Evolutionary conservation across 2,329 filamentous ascomycete genomes (phyloP).

Genomic region (Claviceps pazoutovae): DNA sequence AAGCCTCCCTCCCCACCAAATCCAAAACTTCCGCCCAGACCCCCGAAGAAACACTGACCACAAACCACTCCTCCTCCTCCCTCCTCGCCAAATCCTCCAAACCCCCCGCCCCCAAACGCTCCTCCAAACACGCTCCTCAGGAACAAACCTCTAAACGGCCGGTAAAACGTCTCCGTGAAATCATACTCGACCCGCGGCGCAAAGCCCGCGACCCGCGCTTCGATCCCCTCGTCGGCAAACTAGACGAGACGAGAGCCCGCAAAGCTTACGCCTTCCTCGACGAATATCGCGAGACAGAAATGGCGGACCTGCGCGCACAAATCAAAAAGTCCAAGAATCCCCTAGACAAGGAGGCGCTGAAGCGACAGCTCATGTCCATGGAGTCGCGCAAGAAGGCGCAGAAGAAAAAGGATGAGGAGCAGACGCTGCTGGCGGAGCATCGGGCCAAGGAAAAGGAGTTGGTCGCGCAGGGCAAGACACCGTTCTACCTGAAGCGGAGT

Average conservation of each 20-base stretch:
- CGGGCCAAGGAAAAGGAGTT: conserved; percentile 70
- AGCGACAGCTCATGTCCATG: conserved; percentile 62
- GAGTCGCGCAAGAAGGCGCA: conserved; percentile 63
- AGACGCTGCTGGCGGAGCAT: conserved; percentile 59
- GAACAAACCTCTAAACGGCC: conserved; percentile 71
- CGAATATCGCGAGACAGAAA: conserved; percentile 73
- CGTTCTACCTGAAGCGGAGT: conserved; percentile 84
- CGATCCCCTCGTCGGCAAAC: conserved; percentile 40
- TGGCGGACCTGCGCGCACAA: conserved; percentile 55
- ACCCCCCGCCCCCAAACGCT: conserved; percentile 18
- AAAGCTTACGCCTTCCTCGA: conserved; percentile 80
- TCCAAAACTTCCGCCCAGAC: background rate
- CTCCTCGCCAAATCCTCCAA: conserved; percentile 2
- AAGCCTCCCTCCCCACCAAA: conserved; percentile 45
- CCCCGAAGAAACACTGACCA: background rate
- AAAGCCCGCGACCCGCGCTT: conserved; percentile 81
- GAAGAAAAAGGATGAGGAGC: conserved; percentile 53
- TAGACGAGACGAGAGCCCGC: conserved; percentile 44
- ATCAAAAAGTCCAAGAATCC: conserved; percentile 54
- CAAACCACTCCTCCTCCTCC: background rate
- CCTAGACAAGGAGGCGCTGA: conserved; percentile 52
- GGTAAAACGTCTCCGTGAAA: conserved; percentile 67
- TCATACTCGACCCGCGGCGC: conserved; percentile 41
- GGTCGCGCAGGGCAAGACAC: conserved; percentile 76
- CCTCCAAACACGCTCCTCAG: conserved; percentile 80